These are phyloP conservation scores for Plectosphaerella plurivora DNA, from an alignment of 2,329 filamentous ascomycete species.

Conservation along the genomic window DNA sequence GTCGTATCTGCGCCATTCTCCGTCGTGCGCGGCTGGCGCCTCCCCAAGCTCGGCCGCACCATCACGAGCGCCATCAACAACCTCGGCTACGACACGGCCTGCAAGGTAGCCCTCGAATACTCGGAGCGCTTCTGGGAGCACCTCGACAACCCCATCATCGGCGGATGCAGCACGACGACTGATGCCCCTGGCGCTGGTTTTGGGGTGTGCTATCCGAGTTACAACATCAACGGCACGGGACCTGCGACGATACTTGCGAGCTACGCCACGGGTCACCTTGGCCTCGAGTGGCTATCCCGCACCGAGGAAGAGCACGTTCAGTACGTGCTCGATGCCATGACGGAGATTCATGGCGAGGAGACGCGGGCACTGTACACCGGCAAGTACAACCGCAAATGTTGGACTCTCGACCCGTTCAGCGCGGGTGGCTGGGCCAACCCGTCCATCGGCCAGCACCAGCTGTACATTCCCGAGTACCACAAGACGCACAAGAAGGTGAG, in stretches of 20 bases:
- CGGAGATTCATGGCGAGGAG: slow-evolving; percentile 60
- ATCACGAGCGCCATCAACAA: slow-evolving; percentile 43
- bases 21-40: slow-evolving; percentile 57
- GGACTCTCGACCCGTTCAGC: slow-evolving; percentile 57
- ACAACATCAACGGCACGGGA: slow-evolving; percentile 59
- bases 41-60: slow-evolving; percentile 40
- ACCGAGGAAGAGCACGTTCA: slow-evolving; percentile 58
- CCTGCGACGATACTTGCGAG: slow-evolving; percentile 59
- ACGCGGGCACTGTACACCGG: slow-evolving; percentile 61
- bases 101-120: slow-evolving; percentile 64
- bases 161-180: slow-evolving; percentile 53
- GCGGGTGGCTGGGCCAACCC: slow-evolving; percentile 60
- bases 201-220: slow-evolving; percentile 62
- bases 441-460: slow-evolving; percentile 58
- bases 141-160: slow-evolving; percentile 50
- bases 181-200: slow-evolving; percentile 56
- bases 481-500: slow-evolving; percentile 58
- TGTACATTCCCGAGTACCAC: slow-evolving; percentile 71
- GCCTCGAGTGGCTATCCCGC: slow-evolving; percentile 22
- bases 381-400: slow-evolving; percentile 60
- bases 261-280: slow-evolving; percentile 43
- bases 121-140: slow-evolving; percentile 58
- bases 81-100: slow-evolving; percentile 40
- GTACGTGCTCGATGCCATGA: slow-evolving; percentile 60
- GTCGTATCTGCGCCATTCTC: slow-evolving; percentile 61